Conservation (phyloP, 73 alveolate species). For the Paramecium bursaria region DNA sequence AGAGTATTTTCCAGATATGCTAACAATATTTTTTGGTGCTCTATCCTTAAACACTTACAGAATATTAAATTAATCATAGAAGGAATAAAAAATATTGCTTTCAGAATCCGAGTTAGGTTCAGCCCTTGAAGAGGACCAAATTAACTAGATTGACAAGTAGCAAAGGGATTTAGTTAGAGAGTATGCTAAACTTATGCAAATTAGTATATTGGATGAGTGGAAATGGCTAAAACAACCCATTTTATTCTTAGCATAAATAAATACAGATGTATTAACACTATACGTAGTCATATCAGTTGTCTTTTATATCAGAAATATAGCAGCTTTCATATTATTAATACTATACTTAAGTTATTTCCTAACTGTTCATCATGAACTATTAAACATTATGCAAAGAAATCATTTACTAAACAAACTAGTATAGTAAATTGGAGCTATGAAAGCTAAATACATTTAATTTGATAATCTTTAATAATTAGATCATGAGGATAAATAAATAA, state of each 20-base stretch:
- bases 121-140: too few relatives aligned
- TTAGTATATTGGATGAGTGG: conserved; percentile 33
- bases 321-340: conserved; percentile 13
- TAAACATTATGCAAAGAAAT: neutral
- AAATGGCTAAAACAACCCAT: neutral
- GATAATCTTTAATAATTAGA: neutral
- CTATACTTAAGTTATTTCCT: conserved; percentile 42
- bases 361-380: conserved; percentile 35
- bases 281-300: conserved; percentile 52
- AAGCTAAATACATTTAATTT: neutral
- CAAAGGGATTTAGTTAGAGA: neutral
- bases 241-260: conserved; percentile 18
- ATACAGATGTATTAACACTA: conserved; percentile 42
- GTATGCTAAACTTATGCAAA: conserved; percentile 11
- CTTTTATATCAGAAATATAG: conserved; percentile 14
- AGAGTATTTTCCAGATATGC: conserved; percentile 56
- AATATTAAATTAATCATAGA: neutral
- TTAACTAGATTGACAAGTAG: conserved; percentile 7
- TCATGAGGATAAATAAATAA: neutral
- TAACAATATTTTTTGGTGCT: conserved; percentile 46
- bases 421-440: too few relatives aligned
- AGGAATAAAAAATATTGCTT: neutral
- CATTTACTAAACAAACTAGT: neutral
- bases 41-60: conserved; percentile 31
- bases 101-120: too few relatives aligned